These are phyloP conservation scores for Cymbopogon flexuosus DNA, from an alignment of 202 grass and related monocot species.

Conservation along the genomic window DNA sequence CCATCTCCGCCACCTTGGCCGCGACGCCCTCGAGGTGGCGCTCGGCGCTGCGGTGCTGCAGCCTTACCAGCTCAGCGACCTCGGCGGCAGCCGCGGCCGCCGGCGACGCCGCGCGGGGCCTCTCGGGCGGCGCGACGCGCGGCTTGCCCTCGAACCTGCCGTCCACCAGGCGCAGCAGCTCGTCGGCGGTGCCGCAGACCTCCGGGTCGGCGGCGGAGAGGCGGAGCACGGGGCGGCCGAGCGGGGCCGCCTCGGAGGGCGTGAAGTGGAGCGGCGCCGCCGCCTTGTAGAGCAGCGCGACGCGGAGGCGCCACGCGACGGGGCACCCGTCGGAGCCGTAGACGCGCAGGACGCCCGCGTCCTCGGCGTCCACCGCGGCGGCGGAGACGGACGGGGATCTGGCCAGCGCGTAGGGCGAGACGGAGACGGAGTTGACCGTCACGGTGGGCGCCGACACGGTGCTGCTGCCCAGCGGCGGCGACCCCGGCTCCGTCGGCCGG, in stretches of 20 bases:
- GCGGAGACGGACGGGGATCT: conserved; percentile 41
- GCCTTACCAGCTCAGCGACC: conserved; percentile 53
- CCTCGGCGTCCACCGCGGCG: conserved; percentile 1
- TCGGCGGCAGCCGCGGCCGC: conserved; percentile 40
- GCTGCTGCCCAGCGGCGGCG: not conserved
- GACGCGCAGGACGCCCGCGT: conserved; percentile 48
- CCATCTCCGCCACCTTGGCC: conserved; percentile 54
- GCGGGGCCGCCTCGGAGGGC: conserved; percentile 62
- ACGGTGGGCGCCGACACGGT: not conserved
- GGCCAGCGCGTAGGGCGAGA: conserved; percentile 32
- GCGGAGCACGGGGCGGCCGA: conserved; percentile 70
- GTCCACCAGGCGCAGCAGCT: conserved; percentile 70
- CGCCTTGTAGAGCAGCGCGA: conserved; percentile 84
- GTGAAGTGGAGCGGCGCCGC: conserved; percentile 70
- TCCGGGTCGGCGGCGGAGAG: conserved; percentile 64
- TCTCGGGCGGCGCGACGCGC: conserved; percentile 39
- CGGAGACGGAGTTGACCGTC: not conserved
- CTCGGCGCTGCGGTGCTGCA: conserved; percentile 86
- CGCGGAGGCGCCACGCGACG: conserved; percentile 63
- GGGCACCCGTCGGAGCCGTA: conserved; percentile 84
- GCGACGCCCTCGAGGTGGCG: conserved; percentile 73
- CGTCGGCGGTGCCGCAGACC: conserved; percentile 48
- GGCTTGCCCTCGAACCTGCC: conserved; percentile 60
- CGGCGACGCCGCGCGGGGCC: conserved; percentile 28
- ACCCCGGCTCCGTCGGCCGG: conserved; percentile 22